Percentiles rank a stretch among this genome's conserved stretches.
These are phyloP conservation scores for Elongisporangium prolatum DNA, from an alignment of 352 stramenopile genomes.

Conservation along the genomic window DNA sequence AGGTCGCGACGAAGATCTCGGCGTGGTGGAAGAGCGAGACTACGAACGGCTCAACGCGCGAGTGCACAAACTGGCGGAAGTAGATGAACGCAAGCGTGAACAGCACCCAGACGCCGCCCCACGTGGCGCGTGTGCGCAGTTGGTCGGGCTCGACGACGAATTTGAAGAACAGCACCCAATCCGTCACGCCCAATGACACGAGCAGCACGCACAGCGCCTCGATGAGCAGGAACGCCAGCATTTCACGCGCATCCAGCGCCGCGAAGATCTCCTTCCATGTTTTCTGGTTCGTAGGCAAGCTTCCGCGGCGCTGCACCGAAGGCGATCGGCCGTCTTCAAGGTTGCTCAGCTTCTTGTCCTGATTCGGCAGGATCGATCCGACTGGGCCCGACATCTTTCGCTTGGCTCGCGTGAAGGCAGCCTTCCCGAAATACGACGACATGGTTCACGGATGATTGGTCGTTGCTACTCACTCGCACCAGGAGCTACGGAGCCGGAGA, in stretches of 20 bases:
- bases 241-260: conserved; percentile 34
- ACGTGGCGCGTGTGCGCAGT: conserved; percentile 33
- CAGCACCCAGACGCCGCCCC: conserved; percentile 49
- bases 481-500: neutral
- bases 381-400: conserved; percentile 56
- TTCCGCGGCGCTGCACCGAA: conserved; percentile 7
- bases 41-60: conserved; percentile 31
- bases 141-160: conserved; percentile 51
- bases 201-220: conserved; percentile 33
- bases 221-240: conserved; percentile 41
- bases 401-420: conserved; percentile 31
- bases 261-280: conserved; percentile 19
- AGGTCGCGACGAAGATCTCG: conserved; percentile 67
- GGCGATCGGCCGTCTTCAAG: conserved; percentile 9
- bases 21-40: conserved; percentile 43
- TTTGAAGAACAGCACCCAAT: conserved; percentile 66
- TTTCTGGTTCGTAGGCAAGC: conserved; percentile 1
- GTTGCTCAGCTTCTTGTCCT: conserved; percentile 28
- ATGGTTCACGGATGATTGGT: conserved; percentile 3
- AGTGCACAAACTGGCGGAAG: conserved; percentile 37
- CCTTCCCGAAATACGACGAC: conserved; percentile 16
- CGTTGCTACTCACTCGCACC: neutral
- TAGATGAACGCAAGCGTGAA: conserved; percentile 42
- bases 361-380: conserved; percentile 19
- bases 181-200: conserved; percentile 37